Evolutionary conservation across 257 asterid genomes (phyloP), one percentile per base, ranked within the genome.

Genomic region (Gentiana dahurica): DNA sequence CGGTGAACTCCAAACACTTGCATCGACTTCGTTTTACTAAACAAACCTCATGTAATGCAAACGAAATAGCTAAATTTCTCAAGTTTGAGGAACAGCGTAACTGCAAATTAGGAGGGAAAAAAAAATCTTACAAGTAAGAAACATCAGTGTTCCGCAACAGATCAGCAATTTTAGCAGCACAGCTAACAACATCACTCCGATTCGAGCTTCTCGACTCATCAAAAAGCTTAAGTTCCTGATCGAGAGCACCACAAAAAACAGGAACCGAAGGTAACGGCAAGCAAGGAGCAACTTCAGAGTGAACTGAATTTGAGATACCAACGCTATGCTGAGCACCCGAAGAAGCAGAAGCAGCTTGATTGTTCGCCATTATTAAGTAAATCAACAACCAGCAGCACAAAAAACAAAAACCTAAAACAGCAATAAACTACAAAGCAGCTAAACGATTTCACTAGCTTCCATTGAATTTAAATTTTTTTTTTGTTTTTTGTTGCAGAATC

Each of bases 191-290:
- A 62, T 74, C 91, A 53, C 60, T 74, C 33, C 79, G 72, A 59
- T 70, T 68, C 79, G 73, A 75, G 67, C 72, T 68, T 68, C 75
- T 75, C 47, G 81, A 66, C 71, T 78, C 61, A 58, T 89, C 94
- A 13, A 79, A 73, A 64, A 92, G 67, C 59, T 84, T 74, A 51
- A 88, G 81, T 49, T 81, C 91, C 77, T 83, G 93, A 72, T 85
- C 91, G 4, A 77, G 79, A 49, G 93, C 87, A 35, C 98, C 96
- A 66, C 98, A 87, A 63, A 79, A 83, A 59, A 92, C 97, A 55
- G 99, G 97, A 13, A 92, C 84, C 65, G 97, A 76, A 70, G 97
- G 97, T 69, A 92, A 69, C 62, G 95, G 95, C 82, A 92, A 57
- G 78, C 88, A 77, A 61, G 87, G 75, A 54, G 94, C 85, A 64